phyloP scores from a whole-genome alignment of 164 flowering plant species.

The Umbellularia californica region DNA sequence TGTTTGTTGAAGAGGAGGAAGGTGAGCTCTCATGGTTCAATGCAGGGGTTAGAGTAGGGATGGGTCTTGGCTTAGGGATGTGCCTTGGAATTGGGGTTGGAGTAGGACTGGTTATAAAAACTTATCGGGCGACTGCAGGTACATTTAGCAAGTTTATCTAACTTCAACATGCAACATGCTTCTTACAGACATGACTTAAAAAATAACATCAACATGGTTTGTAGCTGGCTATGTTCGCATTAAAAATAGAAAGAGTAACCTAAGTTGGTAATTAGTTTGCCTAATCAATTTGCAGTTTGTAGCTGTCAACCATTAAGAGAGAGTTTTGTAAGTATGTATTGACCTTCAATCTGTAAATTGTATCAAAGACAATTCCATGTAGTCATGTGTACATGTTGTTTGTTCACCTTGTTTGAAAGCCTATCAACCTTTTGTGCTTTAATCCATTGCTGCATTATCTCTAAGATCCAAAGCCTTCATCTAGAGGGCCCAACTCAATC shows the following conservation, averaged over 20 bases:
- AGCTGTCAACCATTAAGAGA: not conserved
- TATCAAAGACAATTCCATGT: not conserved
- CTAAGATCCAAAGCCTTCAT: too few relatives aligned
- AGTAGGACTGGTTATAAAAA: constrained; percentile 15
- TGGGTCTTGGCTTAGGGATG: constrained; percentile 28
- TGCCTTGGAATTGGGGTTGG: constrained; percentile 25
- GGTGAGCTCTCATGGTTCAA: constrained; percentile 22
- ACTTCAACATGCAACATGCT: not conserved
- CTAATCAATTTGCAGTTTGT: not conserved
- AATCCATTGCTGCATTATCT: too few relatives aligned
- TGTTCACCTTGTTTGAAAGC: too few relatives aligned
- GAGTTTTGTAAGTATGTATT: not conserved
- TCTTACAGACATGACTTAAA: not conserved
- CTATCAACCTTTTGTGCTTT: too few relatives aligned
- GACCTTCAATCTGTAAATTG: not conserved
- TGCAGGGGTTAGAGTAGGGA: constrained; percentile 27
- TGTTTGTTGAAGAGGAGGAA: constrained; percentile 10
- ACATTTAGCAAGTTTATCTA: constrained; percentile 8
- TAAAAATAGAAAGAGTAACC: not conserved
- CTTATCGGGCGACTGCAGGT: constrained; percentile 9
- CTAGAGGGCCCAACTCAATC: too few relatives aligned
- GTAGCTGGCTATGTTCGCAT: not conserved
- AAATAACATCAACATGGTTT: too few relatives aligned
- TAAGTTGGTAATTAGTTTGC: not conserved
- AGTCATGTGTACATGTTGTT: not conserved